phyloP scores from a whole-genome alignment of 495 filamentous ascomycete genomes.

The Annulohypoxylon maeteangense region DNA sequence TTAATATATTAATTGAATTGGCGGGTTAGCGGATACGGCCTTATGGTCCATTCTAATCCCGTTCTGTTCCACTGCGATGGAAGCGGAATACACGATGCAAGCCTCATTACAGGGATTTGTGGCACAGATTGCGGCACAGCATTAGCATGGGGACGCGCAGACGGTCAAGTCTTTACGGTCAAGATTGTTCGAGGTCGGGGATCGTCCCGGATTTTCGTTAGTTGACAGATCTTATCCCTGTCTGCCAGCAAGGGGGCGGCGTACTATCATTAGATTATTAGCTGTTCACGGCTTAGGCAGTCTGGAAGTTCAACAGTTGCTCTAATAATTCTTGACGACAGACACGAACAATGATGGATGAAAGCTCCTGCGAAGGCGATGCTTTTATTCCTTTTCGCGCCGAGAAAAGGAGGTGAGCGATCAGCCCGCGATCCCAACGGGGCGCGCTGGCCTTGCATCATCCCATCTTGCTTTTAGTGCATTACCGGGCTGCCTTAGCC shows the following conservation, averaged over 20 bases:
- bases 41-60: too few relatives aligned
- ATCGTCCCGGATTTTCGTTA: constrained; percentile 23
- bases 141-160: not conserved
- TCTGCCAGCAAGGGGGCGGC: not conserved
- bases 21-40: too few relatives aligned
- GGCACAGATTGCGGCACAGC: constrained; percentile 23
- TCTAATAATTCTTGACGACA: not conserved
- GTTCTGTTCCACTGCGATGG: not conserved
- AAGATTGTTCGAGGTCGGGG: constrained; percentile 7
- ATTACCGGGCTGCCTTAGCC: constrained; percentile 6
- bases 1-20: too few relatives aligned
- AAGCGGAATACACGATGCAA: not conserved
- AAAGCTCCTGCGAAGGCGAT: not conserved
- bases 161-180: too few relatives aligned
- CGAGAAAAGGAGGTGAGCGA: not conserved
- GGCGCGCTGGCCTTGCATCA: not conserved
- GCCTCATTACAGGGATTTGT: constrained; percentile 11
- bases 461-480: constrained; percentile 5
- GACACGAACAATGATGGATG: too few relatives aligned
- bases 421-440: not conserved
- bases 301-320: not conserved
- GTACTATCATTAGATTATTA: not conserved
- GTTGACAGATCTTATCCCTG: constrained; percentile 15
- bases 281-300: not conserved
- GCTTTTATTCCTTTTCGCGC: constrained; percentile 2